Percentiles rank a stretch among this genome's conserved stretches.
phyloP scores from a whole-genome alignment of 352 stramenopile species.

The Pelagophyceae sp. region DNA sequence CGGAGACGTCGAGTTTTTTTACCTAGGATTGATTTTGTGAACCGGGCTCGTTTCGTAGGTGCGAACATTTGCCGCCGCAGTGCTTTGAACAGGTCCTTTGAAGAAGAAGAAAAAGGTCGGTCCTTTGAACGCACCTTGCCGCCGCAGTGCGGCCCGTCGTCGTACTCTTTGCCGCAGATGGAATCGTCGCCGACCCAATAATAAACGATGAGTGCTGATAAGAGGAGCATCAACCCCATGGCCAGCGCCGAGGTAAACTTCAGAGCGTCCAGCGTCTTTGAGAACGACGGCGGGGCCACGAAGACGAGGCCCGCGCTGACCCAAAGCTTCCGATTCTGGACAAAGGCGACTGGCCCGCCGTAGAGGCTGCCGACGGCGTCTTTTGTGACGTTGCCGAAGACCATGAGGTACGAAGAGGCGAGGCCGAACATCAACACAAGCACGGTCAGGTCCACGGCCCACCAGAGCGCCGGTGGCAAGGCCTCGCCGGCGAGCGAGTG shows the following conservation, averaged over 20 bases:
- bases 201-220: too few relatives aligned
- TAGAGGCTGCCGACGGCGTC: not conserved
- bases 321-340: not conserved
- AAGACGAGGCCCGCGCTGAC: not conserved
- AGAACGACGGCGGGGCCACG: not conserved
- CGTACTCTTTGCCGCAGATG: too few relatives aligned
- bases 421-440: not conserved
- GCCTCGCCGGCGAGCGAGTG: not conserved
- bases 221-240: too few relatives aligned
- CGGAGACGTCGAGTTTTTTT: not conserved
- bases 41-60: too few relatives aligned
- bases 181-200: too few relatives aligned
- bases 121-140: too few relatives aligned
- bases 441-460: not conserved
- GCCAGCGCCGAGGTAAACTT: too few relatives aligned
- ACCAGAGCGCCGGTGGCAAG: not conserved
- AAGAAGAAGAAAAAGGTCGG: too few relatives aligned
- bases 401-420: not conserved
- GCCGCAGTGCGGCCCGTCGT: too few relatives aligned
- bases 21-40: too few relatives aligned
- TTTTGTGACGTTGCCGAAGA: conserved; percentile 2
- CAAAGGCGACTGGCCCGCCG: not conserved
- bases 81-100: too few relatives aligned
- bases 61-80: conserved; percentile 10
- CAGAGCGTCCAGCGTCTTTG: not conserved